Evolutionary conservation across 108 stramenopile species (phyloP).

Genomic region (Fragilariopsis cylindrus): DNA sequence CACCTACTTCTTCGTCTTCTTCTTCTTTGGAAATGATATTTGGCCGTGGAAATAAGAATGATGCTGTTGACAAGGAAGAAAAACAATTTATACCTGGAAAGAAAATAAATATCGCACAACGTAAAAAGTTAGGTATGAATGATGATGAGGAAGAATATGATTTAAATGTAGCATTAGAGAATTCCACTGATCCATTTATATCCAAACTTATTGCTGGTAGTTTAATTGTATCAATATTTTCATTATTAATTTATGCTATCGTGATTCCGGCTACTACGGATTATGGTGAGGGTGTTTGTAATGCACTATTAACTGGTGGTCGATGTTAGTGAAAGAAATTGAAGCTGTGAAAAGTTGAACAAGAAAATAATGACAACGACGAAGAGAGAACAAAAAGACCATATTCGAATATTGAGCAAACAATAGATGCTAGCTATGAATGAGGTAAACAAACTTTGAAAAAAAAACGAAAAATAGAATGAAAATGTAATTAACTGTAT

Average conservation of each 20-base stretch:
- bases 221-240: constrained; percentile 71
- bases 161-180: constrained; percentile 64
- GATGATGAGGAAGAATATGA: constrained; percentile 91
- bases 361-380: no score
- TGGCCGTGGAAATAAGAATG: neutral
- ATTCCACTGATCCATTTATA: constrained; percentile 82
- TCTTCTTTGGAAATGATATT: constrained; percentile 9
- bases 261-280: constrained; percentile 70
- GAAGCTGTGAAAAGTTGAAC: no score
- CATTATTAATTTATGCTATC: constrained; percentile 71
- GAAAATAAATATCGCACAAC: constrained; percentile 50
- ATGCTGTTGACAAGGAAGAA: neutral
- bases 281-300: constrained; percentile 84
- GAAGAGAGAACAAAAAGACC: no score
- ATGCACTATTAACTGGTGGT: constrained; percentile 73
- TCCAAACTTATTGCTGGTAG: constrained; percentile 89
- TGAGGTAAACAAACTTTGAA: no score
- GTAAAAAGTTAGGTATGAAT: constrained; percentile 71
- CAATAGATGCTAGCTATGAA: no score
- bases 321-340: constrained; percentile 44
- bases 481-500: no score
- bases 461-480: no score
- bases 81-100: constrained; percentile 11
- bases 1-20: no score
- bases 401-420: no score